Conservation (phyloP, 225 moss, liverwort and hornwort genomes). For the Physcomitrium patens region DNA sequence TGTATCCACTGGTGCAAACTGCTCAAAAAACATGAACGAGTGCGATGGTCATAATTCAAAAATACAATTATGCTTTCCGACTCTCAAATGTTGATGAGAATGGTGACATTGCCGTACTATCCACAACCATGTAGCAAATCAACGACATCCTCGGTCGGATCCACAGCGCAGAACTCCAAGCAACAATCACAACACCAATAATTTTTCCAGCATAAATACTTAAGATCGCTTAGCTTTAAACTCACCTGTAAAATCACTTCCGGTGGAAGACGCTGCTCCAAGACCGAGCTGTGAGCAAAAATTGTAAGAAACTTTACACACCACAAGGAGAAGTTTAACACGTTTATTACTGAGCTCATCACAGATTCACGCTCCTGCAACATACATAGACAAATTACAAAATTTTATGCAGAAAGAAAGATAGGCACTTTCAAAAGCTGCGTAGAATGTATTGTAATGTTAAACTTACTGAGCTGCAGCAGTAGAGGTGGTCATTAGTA, state of each 20-base stretch:
- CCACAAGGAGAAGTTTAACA: neutral
- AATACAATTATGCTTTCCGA: neutral
- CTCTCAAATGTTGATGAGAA: neutral
- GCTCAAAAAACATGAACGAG: conserved; percentile 16
- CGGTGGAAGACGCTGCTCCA: conserved; percentile 71
- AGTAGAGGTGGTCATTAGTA: conserved; percentile 90
- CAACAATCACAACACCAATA: neutral
- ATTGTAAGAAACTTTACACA: conserved; percentile 16
- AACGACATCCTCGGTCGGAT: neutral
- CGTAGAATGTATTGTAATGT: conserved; percentile 18
- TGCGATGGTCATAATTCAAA: conserved; percentile 11
- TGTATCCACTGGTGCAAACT: conserved; percentile 95
- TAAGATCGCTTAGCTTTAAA: conserved; percentile 5
- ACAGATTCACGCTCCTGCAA: conserved; percentile 13
- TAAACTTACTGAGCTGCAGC: conserved; percentile 76
- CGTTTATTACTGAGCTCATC: neutral
- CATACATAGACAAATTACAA: neutral
- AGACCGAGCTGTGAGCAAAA: conserved; percentile 64
- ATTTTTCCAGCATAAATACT: conserved; percentile 5
- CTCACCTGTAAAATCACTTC: conserved; percentile 85
- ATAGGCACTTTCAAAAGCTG: conserved; percentile 2
- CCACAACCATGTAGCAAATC: conserved; percentile 1
- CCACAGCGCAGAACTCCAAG: conserved; percentile 13
- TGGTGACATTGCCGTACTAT: conserved; percentile 6
- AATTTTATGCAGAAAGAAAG: neutral